These are phyloP conservation scores for Linum lewisii DNA, from an alignment of 345 rosid genomes.

Conservation along the genomic window DNA sequence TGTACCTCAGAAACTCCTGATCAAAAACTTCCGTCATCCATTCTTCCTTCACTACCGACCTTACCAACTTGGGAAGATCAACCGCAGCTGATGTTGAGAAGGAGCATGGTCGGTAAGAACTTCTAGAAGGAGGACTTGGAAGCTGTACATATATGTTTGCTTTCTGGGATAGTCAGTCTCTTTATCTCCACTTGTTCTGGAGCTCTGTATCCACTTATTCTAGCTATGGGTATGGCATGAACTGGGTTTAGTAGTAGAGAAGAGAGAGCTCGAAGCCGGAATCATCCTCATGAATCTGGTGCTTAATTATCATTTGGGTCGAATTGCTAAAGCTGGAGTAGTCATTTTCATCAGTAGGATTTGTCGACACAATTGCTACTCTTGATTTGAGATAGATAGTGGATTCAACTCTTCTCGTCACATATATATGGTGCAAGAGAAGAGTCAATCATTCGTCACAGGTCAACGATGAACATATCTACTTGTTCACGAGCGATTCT, in stretches of 20 bases:
- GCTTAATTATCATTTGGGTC: too few species aligned
- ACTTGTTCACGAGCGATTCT: too few species aligned
- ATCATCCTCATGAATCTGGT: too few species aligned
- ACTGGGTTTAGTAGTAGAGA: constrained; percentile 73
- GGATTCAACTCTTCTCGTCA: too few species aligned
- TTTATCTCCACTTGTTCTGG: constrained; percentile 82
- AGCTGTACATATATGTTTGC: constrained; percentile 85
- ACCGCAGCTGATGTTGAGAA: constrained; percentile 28
- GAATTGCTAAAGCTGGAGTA: too few species aligned
- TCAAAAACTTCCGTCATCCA: constrained; percentile 98
- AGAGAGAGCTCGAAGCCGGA: constrained; percentile 84
- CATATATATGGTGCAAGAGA: too few species aligned
- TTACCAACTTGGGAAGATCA: constrained; percentile 89
- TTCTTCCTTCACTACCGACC: constrained; percentile 90
- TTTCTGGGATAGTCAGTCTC: constrained; percentile 67
- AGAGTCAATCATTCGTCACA: too few species aligned
- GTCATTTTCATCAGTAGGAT: too few species aligned
- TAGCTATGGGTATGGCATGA: constrained; percentile 77
- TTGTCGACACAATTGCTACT: too few species aligned
- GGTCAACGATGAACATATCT: too few species aligned
- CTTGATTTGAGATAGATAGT: too few species aligned
- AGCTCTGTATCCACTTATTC: constrained; percentile 78
- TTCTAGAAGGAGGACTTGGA: constrained; percentile 70
- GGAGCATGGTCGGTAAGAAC: constrained; percentile 83
- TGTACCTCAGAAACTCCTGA: constrained; percentile 84